Evolutionary conservation across 306 rosid genomes (phyloP).

Genomic region (Boehmeria nivea): DNA sequence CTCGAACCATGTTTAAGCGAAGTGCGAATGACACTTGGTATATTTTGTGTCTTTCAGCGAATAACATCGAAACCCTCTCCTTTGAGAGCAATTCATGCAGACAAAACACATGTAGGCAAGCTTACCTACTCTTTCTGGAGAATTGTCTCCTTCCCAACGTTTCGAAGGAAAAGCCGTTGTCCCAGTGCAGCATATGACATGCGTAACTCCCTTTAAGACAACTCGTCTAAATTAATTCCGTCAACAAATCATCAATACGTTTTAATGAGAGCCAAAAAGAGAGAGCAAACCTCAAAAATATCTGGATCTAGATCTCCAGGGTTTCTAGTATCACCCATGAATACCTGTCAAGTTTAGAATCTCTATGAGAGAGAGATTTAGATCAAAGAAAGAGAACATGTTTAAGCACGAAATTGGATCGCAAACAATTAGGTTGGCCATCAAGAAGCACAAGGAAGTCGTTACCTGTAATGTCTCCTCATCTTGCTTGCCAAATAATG

Average conservation of each 20-base stretch:
- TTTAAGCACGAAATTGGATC: constrained; percentile 1
- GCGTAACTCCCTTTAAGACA: constrained; percentile 79
- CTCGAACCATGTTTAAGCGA: not conserved
- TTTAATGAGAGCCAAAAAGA: not conserved
- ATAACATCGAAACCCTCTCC: not conserved
- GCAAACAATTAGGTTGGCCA: not conserved
- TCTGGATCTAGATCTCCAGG: constrained; percentile 67
- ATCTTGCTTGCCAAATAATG: constrained; percentile 72
- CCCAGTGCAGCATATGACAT: constrained; percentile 94
- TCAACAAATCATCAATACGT: not conserved
- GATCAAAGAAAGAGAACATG: not conserved
- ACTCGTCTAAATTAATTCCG: not conserved
- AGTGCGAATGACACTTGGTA: not conserved
- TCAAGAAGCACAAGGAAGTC: not conserved
- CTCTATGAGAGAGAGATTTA: constrained; percentile 11
- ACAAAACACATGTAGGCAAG: not conserved
- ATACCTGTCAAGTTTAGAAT: constrained; percentile 48
- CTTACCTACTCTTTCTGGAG: constrained; percentile 93
- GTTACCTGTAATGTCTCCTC: constrained; percentile 59
- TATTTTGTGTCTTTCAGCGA: not conserved
- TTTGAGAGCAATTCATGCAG: not conserved
- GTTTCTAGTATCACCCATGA: constrained; percentile 76
- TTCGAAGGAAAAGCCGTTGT: constrained; percentile 94
- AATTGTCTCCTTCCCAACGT: constrained; percentile 85
- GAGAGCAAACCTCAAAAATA: constrained; percentile 61